Conservation (phyloP, 371 early-diverging fungal species). For the Rhizomucor miehei region DNA sequence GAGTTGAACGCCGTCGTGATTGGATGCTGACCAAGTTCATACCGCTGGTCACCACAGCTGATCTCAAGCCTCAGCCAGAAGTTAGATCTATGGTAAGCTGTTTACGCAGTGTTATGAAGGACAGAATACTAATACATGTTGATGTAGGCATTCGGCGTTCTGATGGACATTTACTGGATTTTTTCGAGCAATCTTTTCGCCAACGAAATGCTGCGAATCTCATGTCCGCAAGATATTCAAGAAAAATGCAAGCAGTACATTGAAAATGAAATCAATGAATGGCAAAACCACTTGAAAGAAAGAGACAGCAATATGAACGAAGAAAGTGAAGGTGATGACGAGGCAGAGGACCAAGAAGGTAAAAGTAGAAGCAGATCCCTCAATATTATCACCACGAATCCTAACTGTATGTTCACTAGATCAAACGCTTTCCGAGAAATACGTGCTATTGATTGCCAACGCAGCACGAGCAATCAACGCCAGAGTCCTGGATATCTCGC, state of each 20-base stretch:
- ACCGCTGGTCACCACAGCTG: slow-evolving; percentile 19
- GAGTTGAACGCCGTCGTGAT: slow-evolving; percentile 33
- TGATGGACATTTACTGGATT: slow-evolving; percentile 57
- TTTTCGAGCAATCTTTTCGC: slow-evolving; percentile 53
- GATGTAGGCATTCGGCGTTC: slow-evolving; percentile 39
- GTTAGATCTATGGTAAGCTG: slow-evolving; percentile 17
- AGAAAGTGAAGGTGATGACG: slow-evolving; percentile 10
- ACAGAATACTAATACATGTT: neutral
- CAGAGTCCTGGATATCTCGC: slow-evolving; percentile 38
- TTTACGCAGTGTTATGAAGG: neutral
- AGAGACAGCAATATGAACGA: neutral
- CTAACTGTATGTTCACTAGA: neutral
- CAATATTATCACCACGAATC: too few relatives aligned
- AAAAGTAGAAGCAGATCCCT: slow-evolving; percentile 3
- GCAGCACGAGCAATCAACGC: slow-evolving; percentile 37
- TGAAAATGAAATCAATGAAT: slow-evolving; percentile 10
- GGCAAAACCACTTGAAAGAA: slow-evolving; percentile 8
- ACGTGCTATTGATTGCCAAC: slow-evolving; percentile 17
- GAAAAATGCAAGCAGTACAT: slow-evolving; percentile 12
- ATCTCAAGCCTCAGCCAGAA: slow-evolving; percentile 20
- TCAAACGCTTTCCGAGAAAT: neutral
- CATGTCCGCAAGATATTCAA: slow-evolving; percentile 41
- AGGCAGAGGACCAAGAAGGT: slow-evolving; percentile 1
- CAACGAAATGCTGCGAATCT: slow-evolving; percentile 26
- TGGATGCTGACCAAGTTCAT: slow-evolving; percentile 26